A percentile compares a stretch with the other conserved stretches of the same genome.
phyloP scores from a whole-genome alignment of 495 filamentous ascomycete genomes.

The Melanomma pulvis-pyrius region DNA sequence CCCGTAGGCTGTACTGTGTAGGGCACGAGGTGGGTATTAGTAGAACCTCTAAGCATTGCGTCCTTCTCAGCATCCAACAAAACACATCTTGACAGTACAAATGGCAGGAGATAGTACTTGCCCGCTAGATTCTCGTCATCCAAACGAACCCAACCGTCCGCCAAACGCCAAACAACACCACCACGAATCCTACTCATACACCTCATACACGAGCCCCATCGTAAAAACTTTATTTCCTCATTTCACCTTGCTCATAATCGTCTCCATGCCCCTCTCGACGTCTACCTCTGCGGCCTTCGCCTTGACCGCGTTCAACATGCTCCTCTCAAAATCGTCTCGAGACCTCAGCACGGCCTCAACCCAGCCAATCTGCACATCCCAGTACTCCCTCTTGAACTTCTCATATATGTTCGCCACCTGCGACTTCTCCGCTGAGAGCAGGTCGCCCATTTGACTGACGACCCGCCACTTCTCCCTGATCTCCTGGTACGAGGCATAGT shows the following conservation, averaged over 20 bases:
- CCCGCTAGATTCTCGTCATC: neutral
- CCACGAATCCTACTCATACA: neutral
- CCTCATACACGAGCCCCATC: too few relatives aligned
- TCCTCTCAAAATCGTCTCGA: conserved; percentile 90
- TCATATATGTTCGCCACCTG: conserved; percentile 75
- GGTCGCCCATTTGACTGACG: conserved; percentile 73
- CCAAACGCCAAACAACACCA: neutral
- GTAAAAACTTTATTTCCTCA: neutral
- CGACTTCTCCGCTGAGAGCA: conserved; percentile 77
- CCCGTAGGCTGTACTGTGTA: neutral
- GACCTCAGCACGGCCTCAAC: conserved; percentile 89
- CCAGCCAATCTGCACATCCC: conserved; percentile 94
- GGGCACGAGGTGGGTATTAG: neutral
- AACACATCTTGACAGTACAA: neutral
- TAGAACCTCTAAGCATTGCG: neutral
- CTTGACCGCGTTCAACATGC: conserved; percentile 85
- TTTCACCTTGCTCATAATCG: conserved; percentile 86
- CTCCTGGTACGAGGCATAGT: conserved; percentile 62
- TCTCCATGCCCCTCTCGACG: conserved; percentile 71
- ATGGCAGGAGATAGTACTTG: neutral
- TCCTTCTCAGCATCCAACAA: neutral
- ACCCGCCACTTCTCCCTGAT: conserved; percentile 92
- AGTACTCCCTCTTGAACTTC: conserved; percentile 80
- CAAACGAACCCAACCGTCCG: neutral
- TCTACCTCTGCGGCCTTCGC: conserved; percentile 80